phyloP scores from a whole-genome alignment of 208 protist species.

The Crithidia expoeki region DNA sequence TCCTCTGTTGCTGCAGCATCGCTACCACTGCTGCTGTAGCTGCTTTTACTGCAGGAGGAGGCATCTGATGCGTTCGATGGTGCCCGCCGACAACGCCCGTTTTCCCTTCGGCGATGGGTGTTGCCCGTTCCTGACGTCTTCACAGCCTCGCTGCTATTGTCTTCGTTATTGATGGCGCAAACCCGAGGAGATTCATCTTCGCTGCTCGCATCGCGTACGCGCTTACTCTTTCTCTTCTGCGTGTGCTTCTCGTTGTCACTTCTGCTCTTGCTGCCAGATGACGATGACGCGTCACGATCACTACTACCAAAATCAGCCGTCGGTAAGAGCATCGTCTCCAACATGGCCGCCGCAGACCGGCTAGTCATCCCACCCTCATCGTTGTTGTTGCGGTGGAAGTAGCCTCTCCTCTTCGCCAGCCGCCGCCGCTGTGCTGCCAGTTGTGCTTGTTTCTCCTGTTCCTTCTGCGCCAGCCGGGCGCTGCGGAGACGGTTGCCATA shows the following conservation, averaged over 20 bases:
- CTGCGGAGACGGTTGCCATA: conserved; percentile 81
- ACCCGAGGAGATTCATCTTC: conserved; percentile 1
- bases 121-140: not conserved
- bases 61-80: not conserved
- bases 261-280: not conserved
- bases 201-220: not conserved
- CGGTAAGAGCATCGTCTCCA: conserved; percentile 30
- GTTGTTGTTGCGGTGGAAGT: conserved; percentile 55
- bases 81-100: not conserved
- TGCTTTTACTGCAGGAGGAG: not conserved
- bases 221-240: not conserved
- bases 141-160: not conserved
- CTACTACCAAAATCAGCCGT: not conserved
- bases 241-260: not conserved
- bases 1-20: not conserved
- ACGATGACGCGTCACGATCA: not conserved
- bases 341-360: conserved; percentile 21
- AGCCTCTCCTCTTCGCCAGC: conserved; percentile 56
- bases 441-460: conserved; percentile 44
- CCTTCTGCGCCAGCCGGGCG: conserved; percentile 68
- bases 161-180: not conserved
- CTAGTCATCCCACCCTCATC: conserved; percentile 6
- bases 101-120: not conserved
- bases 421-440: conserved; percentile 40
- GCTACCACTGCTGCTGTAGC: conserved; percentile 19